Percentiles rank a stretch among this genome's conserved stretches.
phyloP scores from a whole-genome alignment of 768 basidiomycete genomes.

The Boletus sp. region DNA sequence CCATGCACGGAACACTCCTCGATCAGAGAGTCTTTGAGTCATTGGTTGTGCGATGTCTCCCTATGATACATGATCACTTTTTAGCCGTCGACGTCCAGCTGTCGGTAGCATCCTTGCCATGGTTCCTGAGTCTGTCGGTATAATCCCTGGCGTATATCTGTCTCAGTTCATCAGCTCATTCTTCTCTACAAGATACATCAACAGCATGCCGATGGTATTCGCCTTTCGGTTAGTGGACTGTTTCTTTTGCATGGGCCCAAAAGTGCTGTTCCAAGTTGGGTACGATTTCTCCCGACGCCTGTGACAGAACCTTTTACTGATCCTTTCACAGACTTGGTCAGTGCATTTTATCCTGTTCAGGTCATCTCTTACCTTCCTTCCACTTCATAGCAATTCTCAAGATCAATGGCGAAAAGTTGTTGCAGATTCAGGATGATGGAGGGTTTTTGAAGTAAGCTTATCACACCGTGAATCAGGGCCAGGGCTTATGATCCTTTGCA shows the following conservation, averaged over 20 bases:
- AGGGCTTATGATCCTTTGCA: conserved; percentile 25
- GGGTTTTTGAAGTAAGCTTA: conserved; percentile 82
- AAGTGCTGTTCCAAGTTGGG: conserved; percentile 98
- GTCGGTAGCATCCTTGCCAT: conserved; percentile 93
- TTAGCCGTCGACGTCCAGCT: conserved; percentile 89
- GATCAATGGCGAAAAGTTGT: conserved; percentile 90
- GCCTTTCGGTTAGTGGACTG: conserved; percentile 97
- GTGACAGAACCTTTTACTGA: conserved; percentile 5
- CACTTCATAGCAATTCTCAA: conserved; percentile 80
- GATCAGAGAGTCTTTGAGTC: conserved; percentile 98
- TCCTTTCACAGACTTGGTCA: conserved; percentile 49
- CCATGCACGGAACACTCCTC: conserved; percentile 98
- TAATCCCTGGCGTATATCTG: conserved; percentile 16
- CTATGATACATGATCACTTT: conserved; percentile 94
- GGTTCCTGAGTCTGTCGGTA: conserved; percentile 94
- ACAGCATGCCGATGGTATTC: conserved; percentile 96
- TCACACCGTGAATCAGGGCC: neutral
- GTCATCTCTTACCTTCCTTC: conserved; percentile 10
- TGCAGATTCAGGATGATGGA: conserved; percentile 95
- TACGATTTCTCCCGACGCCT: conserved; percentile 31
- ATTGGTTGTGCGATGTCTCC: conserved; percentile 82
- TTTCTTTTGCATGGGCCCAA: conserved; percentile 98
- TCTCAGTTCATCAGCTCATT: neutral
- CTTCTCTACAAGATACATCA: conserved; percentile 60
- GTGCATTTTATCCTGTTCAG: conserved; percentile 20